phyloP scores from a whole-genome alignment of 192 early-diverging fungal genomes.

The Geranomyces variabilis region DNA sequence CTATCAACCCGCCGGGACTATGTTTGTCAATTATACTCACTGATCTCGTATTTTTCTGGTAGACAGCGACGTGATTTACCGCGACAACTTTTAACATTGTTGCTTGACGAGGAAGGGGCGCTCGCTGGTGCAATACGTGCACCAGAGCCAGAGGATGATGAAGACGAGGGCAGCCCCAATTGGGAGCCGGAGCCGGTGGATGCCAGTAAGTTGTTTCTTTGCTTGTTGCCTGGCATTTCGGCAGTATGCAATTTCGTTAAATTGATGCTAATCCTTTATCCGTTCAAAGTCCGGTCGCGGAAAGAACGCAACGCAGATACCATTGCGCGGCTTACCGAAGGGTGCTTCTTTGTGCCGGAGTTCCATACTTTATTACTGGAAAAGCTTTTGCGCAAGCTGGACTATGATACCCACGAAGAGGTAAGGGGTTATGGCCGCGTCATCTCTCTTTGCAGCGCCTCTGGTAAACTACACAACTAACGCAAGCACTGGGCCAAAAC shows the following conservation, averaged over 20 bases:
- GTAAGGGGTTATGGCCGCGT: not conserved
- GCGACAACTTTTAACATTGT: slow-evolving; percentile 1
- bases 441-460: too few relatives aligned
- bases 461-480: too few relatives aligned
- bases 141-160: slow-evolving; percentile 10
- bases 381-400: slow-evolving; percentile 2
- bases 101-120: slow-evolving; percentile 17
- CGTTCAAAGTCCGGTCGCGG: not conserved
- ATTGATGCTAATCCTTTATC: not conserved
- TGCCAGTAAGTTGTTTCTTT: slow-evolving; percentile 15
- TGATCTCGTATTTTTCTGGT: not conserved
- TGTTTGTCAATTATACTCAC: too few relatives aligned
- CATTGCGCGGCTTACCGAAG: slow-evolving; percentile 18
- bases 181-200: slow-evolving; percentile 31
- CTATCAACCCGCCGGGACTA: too few relatives aligned
- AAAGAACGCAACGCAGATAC: slow-evolving; percentile 26
- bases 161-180: slow-evolving; percentile 5
- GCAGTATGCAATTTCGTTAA: too few relatives aligned
- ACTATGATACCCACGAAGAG: slow-evolving; percentile 24
- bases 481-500: not conserved
- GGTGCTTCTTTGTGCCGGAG: slow-evolving; percentile 14
- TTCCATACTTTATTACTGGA: slow-evolving; percentile 22
- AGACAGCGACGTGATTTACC: not conserved
- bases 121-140: slow-evolving; percentile 24
- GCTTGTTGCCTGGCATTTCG: too few relatives aligned